These are phyloP conservation scores for Raphanus sativus DNA, from an alignment of 345 rosid genomes.

Conservation along the genomic window DNA sequence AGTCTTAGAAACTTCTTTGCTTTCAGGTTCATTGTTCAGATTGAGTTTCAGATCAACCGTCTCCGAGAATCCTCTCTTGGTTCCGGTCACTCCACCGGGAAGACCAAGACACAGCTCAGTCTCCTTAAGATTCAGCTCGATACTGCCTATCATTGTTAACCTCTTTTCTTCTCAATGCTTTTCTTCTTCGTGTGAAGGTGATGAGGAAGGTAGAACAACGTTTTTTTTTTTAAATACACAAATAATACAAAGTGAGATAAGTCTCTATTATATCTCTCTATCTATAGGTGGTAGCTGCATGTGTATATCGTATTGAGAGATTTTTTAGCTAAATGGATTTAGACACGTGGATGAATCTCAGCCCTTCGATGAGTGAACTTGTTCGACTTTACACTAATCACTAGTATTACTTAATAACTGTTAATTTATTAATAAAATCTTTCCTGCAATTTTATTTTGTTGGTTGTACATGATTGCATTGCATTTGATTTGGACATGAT, in stretches of 20 bases:
- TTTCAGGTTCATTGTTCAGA: conserved; percentile 44
- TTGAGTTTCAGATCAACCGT: conserved; percentile 80
- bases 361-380: conserved; percentile 23
- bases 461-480: conserved; percentile 2
- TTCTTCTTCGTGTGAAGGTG: conserved; percentile 30
- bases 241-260: conserved; percentile 35
- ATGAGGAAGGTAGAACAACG: conserved; percentile 25
- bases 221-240: neutral
- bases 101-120: conserved; percentile 84
- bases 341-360: conserved; percentile 33
- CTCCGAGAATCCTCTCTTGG: conserved; percentile 74
- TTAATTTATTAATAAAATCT: conserved; percentile 6
- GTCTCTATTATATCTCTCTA: conserved; percentile 26
- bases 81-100: conserved; percentile 54
- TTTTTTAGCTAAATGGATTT: conserved; percentile 13
- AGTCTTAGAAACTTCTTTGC: conserved; percentile 31
- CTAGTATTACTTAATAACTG: neutral
- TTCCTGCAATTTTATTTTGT: conserved; percentile 4
- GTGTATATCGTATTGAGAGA: conserved; percentile 40
- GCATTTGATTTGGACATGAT: neutral
- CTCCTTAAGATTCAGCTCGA: conserved; percentile 54
- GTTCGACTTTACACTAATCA: conserved; percentile 11
- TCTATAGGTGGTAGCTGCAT: conserved; percentile 36
- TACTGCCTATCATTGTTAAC: conserved; percentile 31
- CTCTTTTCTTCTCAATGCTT: conserved; percentile 11